These are phyloP conservation scores for Neurospora sp. DNA, from an alignment of 495 filamentous ascomycete genomes.

Conservation along the genomic window DNA sequence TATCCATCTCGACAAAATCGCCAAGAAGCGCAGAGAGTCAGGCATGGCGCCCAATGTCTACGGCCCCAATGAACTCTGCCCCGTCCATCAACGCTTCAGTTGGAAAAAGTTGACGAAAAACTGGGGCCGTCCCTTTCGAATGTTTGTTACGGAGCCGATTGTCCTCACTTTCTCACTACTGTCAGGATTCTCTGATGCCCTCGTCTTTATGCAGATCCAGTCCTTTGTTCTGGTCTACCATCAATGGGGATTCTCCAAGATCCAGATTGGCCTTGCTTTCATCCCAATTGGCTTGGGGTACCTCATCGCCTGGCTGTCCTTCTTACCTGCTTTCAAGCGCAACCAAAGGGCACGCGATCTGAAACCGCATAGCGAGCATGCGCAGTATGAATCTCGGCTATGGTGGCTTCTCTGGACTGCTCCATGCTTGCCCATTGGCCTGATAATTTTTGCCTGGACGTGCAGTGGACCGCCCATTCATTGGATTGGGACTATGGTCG, in stretches of 20 bases:
- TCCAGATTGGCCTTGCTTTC: slow-evolving; percentile 51
- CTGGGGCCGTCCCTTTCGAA: slow-evolving; percentile 65
- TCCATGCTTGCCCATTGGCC: slow-evolving; percentile 54
- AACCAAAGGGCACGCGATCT: slow-evolving; percentile 42
- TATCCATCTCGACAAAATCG: slow-evolving; percentile 56
- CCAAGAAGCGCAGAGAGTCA: slow-evolving; percentile 50
- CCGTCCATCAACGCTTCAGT: slow-evolving; percentile 39
- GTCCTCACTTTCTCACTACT: slow-evolving; percentile 62
- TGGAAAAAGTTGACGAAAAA: slow-evolving; percentile 45
- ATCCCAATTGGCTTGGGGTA: slow-evolving; percentile 57
- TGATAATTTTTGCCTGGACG: slow-evolving; percentile 62
- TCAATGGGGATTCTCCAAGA: slow-evolving; percentile 50
- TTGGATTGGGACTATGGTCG: slow-evolving; percentile 53
- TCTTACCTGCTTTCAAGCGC: slow-evolving; percentile 51
- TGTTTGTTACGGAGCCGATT: slow-evolving; percentile 71
- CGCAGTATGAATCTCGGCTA: slow-evolving; percentile 48
- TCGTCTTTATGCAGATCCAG: slow-evolving; percentile 73
- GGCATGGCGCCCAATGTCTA: slow-evolving; percentile 47
- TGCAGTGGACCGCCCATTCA: slow-evolving; percentile 50
- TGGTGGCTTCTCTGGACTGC: slow-evolving; percentile 52
- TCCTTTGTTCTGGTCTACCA: slow-evolving; percentile 54
- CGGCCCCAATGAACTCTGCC: slow-evolving; percentile 50
- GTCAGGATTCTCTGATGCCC: slow-evolving; percentile 67
- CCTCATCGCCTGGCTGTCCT: slow-evolving; percentile 50
- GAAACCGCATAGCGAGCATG: slow-evolving; percentile 47